Evolutionary conservation across 192 early-diverging fungal genomes (phyloP), one percentile per base, ranked within the genome.

Genomic region (Entophlyctis luteolus): DNA sequence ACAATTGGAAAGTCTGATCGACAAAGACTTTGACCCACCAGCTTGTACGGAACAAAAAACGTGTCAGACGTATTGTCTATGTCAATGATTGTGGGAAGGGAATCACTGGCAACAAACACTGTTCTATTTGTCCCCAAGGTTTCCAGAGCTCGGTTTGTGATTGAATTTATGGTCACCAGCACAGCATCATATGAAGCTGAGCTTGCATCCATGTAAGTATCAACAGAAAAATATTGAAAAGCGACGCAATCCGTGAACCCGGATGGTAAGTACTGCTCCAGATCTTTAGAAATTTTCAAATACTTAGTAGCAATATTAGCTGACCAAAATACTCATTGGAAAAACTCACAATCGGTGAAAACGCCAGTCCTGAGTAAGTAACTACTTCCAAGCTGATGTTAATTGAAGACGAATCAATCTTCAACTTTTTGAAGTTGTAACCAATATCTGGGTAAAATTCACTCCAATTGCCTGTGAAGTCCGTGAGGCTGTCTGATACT

Each of bases 381-480:
- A 67, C 65, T 10, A 67, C 16, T 56, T 67, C 32, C 6, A 39
- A 55, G 25, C 50, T 55, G 39, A 67, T 42, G 28, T 67, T 55
- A 4, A 67, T 20, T 14, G 32, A 6, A 10, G 52, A 59, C 8
- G 52, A 29, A 20, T 25, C 50, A 18, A 45, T 33, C 32, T 55
- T 55, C 8, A 67, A 25, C 14, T 28, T 67, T n/a, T 67, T 22
- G 10, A 67, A 5, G 27, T 54, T 67, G 53, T 33, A 36, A 0
- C 65, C 65, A 5, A 67, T 14, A 42, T 67, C 65, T 55, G 65
- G 65, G 18, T 67, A 67, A 38, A 33, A 67, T 14, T 55, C 16
- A 16, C 32, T 33, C 65, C 65, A 67, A n/a, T 33, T 5, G 10
- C 27, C 22, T 2, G 16, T 14, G 28, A 67, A 56, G 10, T 54